A percentile compares a stretch with the other conserved stretches of the same genome.
phyloP scores from a whole-genome alignment of 352 stramenopile genomes.

The Globisporangium solare region DNA sequence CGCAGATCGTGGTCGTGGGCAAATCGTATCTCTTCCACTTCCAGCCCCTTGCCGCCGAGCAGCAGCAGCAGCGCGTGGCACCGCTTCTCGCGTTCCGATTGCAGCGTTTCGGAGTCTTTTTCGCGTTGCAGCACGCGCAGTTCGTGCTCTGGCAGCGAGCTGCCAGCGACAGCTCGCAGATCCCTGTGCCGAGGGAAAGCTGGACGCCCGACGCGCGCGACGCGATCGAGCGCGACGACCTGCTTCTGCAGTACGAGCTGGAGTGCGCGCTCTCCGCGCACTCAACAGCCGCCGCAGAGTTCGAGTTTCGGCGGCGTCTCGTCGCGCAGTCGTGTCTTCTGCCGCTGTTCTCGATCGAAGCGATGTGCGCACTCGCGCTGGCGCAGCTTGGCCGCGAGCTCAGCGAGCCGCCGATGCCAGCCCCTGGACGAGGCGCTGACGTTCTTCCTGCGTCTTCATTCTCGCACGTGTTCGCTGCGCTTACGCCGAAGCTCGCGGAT shows the following conservation, averaged over 20 bases:
- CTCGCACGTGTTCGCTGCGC: constrained; percentile 1
- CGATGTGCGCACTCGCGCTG: neutral
- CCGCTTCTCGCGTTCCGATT: constrained; percentile 21
- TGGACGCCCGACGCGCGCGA: constrained; percentile 26
- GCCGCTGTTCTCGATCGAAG: constrained; percentile 25
- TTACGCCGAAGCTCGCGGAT: neutral
- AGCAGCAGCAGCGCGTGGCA: constrained; percentile 5
- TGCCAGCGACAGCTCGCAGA: neutral
- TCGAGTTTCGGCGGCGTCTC: constrained; percentile 9
- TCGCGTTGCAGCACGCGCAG: constrained; percentile 20
- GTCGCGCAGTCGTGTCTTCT: constrained; percentile 15
- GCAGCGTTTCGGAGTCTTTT: constrained; percentile 28
- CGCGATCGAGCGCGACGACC: constrained; percentile 15
- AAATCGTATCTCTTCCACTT: constrained; percentile 42
- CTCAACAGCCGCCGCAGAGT: neutral
- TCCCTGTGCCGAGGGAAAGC: neutral
- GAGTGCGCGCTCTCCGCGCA: neutral
- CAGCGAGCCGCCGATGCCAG: neutral
- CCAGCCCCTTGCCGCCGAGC: constrained; percentile 8
- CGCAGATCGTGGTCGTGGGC: constrained; percentile 15
- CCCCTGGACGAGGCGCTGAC: constrained; percentile 13
- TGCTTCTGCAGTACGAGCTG: constrained; percentile 26
- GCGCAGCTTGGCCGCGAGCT: neutral
- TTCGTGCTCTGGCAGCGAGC: constrained; percentile 8
- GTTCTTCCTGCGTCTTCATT: constrained; percentile 6